These are phyloP conservation scores for Hypoxylon sp. DNA, from an alignment of 2,329 filamentous ascomycete genomes.

Conservation along the genomic window DNA sequence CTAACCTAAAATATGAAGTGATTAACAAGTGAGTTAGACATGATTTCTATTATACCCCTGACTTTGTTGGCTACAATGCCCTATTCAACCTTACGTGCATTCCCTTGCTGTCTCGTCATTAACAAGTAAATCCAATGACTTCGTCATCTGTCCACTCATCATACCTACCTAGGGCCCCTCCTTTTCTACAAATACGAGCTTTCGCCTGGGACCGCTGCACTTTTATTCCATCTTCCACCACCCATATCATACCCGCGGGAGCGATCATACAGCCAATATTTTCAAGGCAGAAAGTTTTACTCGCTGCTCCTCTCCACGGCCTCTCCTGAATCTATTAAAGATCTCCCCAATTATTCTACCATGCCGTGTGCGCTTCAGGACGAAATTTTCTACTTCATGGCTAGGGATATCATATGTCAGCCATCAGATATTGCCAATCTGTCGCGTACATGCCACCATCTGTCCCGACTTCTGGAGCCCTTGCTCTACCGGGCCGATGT, in stretches of 20 bases:
- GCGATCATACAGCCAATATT: not conserved
- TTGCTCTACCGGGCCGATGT: slow-evolving; percentile 16
- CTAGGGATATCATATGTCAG: not conserved
- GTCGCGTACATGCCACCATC: slow-evolving; percentile 7
- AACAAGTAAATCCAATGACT: too few relatives aligned
- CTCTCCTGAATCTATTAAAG: not conserved
- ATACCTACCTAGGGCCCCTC: too few relatives aligned
- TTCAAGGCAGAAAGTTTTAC: not conserved
- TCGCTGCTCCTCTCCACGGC: not conserved
- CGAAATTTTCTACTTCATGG: slow-evolving; percentile 5
- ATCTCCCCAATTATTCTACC: not conserved
- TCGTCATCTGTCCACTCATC: too few relatives aligned
- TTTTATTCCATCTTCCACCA: too few relatives aligned
- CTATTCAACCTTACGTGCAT: too few relatives aligned
- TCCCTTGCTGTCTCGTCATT: too few relatives aligned
- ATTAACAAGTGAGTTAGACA: too few relatives aligned
- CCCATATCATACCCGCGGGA: not conserved
- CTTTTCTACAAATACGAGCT: too few relatives aligned
- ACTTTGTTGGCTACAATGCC: too few relatives aligned
- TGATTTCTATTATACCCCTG: too few relatives aligned
- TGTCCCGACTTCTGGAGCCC: slow-evolving; percentile 1
- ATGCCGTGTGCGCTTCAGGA: not conserved
- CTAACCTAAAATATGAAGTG: too few relatives aligned
- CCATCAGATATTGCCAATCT: slow-evolving; percentile 4
- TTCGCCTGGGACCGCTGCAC: too few relatives aligned